phyloP scores from a whole-genome alignment of 2,329 filamentous ascomycete species.

The Ophiobolus disseminans region DNA sequence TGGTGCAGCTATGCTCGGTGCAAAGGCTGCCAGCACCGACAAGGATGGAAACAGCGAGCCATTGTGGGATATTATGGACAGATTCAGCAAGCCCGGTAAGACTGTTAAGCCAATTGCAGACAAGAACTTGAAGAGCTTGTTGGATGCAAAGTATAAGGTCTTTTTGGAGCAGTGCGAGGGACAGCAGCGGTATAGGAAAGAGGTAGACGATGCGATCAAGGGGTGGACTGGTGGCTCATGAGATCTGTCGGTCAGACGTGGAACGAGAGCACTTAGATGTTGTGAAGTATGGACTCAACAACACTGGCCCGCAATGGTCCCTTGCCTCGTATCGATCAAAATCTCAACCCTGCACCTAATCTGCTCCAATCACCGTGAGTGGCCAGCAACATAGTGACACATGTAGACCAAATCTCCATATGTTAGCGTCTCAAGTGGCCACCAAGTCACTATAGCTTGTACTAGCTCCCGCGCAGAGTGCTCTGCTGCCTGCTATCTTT shows the following conservation, averaged over 20 bases:
- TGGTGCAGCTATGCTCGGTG: constrained; percentile 97
- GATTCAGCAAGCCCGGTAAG: constrained; percentile 92
- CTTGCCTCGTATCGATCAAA: too few relatives aligned
- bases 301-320: too few relatives aligned
- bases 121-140: constrained; percentile 75
- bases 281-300: too few relatives aligned
- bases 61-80: constrained; percentile 96
- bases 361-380: too few relatives aligned
- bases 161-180: constrained; percentile 90
- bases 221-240: constrained; percentile 31
- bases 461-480: too few relatives aligned
- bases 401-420: too few relatives aligned
- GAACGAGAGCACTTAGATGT: too few relatives aligned
- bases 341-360: too few relatives aligned
- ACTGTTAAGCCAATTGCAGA: constrained; percentile 78
- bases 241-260: background rate
- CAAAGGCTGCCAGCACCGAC: constrained; percentile 90
- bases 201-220: constrained; percentile 68
- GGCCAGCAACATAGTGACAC: too few relatives aligned
- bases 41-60: constrained; percentile 80
- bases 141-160: constrained; percentile 92
- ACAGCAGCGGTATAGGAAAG: constrained; percentile 81
- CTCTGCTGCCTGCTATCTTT: too few relatives aligned
- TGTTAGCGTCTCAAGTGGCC: too few relatives aligned
- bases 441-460: too few relatives aligned